phyloP scores from a whole-genome alignment of 495 filamentous ascomycete genomes.

The Penicillium ochrochloron region DNA sequence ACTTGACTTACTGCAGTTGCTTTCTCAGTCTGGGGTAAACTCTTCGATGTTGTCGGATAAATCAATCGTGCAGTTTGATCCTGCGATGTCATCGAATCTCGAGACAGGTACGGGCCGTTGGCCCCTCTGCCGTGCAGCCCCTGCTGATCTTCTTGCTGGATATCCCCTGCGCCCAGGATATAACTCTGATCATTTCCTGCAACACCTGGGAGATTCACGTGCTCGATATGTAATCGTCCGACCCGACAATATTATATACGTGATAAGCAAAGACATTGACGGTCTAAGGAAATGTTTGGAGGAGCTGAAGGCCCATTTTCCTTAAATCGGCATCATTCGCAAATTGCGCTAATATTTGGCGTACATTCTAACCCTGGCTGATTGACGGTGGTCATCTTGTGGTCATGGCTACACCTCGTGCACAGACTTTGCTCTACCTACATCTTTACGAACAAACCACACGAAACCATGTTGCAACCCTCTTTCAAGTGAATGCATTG shows the following conservation, averaged over 20 bases:
- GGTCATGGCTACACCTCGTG: too few relatives aligned
- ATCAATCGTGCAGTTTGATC: slow-evolving; percentile 7
- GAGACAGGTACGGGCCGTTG: not conserved
- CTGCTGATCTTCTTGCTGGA: not conserved
- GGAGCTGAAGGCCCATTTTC: not conserved
- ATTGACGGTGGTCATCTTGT: too few relatives aligned
- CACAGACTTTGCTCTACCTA: too few relatives aligned
- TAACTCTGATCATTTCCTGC: not conserved
- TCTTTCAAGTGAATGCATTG: too few relatives aligned
- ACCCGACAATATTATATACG: slow-evolving; percentile 1
- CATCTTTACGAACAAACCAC: too few relatives aligned
- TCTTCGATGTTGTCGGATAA: slow-evolving; percentile 3
- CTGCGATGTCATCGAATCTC: not conserved
- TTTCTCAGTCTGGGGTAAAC: not conserved
- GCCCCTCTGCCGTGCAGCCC: slow-evolving; percentile 1
- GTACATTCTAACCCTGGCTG: too few relatives aligned
- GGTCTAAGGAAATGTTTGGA: not conserved
- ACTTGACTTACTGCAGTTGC: not conserved
- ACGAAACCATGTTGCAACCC: too few relatives aligned
- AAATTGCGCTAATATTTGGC: too few relatives aligned
- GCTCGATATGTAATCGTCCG: slow-evolving; percentile 2
- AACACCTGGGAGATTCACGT: not conserved
- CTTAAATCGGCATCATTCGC: too few relatives aligned
- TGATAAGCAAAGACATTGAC: not conserved
- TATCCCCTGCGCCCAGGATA: slow-evolving; percentile 1